Evolutionary conservation across 495 filamentous ascomycete species (phyloP), one percentile per base, ranked within the genome.

Genomic region (Margaritispora aquatica): DNA sequence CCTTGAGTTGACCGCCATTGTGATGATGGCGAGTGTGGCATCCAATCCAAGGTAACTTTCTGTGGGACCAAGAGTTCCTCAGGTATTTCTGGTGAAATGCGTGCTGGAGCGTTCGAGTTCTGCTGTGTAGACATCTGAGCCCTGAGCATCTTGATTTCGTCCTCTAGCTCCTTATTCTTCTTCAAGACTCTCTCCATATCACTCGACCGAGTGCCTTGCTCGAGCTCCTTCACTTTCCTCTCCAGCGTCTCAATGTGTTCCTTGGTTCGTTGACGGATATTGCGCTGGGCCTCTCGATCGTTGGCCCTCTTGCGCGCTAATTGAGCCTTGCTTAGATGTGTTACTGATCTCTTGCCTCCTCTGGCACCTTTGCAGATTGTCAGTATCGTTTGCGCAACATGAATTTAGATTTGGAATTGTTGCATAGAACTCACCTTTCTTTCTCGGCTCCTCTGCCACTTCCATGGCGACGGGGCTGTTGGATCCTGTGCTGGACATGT

Each of bases 271-370:
- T 89, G 85, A 11, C 91, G 80, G 59, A 95, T 96, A 21, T 89
- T 90, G 44, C 89, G 84, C 70, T 96, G 91, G 20, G 91, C 91
- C 72, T 94, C 89, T 29, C 91, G 83, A 67, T 96, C 91, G 70
- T 96, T 96, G 64, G 89, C 89, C 56, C 91, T 81, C 71, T 96
- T 96, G 66, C 87, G 83, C 9, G 81, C 85, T 52, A 89, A 74
- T 68, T 91, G 87, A 21, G 86, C 79, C 21, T 84, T 84, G 19
- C 86, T 88, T 57, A 90, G 80, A 59, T 84, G 88, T 55, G 84
- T 84, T 17, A 90, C 86, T 62, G 79, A 85, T 57, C 84, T 74
- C 26, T 81, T 80, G 1, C 83, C 82, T 17, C 80, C 79, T 60
- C 83, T 75, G 22, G 82, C 80, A 49, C 80, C 77, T 51, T 10